Evolutionary conservation across 75 land plant genomes (phyloP).

Genomic region (Pinus taeda): DNA sequence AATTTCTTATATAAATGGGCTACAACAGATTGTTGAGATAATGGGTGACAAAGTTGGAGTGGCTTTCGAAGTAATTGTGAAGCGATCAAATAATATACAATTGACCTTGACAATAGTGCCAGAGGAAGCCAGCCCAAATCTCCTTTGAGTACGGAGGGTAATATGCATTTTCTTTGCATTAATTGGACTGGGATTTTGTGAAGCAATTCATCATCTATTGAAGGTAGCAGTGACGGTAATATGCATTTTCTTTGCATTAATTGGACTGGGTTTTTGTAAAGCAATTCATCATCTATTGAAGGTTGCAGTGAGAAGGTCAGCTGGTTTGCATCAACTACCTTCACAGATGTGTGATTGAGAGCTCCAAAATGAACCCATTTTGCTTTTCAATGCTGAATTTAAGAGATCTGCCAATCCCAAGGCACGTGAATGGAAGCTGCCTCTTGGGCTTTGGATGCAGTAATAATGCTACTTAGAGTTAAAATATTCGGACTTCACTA

Average conservation of each 20-base stretch:
- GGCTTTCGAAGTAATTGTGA: conserved; percentile 57
- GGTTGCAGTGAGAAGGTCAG: neutral
- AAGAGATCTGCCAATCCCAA: neutral
- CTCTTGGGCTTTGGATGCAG: too few species aligned
- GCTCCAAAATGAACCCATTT: neutral
- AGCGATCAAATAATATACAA: conserved; percentile 37
- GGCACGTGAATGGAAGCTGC: too few species aligned
- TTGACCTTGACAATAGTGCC: conserved; percentile 62
- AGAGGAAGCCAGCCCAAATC: conserved; percentile 65
- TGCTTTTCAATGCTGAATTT: neutral
- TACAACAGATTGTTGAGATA: conserved; percentile 60
- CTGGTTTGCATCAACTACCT: neutral
- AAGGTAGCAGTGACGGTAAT: too few species aligned
- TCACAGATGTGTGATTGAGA: neutral
- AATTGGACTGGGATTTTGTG: neutral
- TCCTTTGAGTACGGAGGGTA: conserved; percentile 7
- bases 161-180: neutral
- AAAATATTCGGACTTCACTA: too few species aligned
- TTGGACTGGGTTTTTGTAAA: too few species aligned
- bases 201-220: neutral
- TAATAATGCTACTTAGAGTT: too few species aligned
- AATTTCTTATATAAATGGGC: neutral
- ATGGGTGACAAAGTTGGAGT: conserved; percentile 78
- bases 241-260: too few species aligned
- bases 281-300: too few species aligned